Evolutionary conservation across 2,329 filamentous ascomycete species (phyloP).

Genomic region (Pyricularia sp.): DNA sequence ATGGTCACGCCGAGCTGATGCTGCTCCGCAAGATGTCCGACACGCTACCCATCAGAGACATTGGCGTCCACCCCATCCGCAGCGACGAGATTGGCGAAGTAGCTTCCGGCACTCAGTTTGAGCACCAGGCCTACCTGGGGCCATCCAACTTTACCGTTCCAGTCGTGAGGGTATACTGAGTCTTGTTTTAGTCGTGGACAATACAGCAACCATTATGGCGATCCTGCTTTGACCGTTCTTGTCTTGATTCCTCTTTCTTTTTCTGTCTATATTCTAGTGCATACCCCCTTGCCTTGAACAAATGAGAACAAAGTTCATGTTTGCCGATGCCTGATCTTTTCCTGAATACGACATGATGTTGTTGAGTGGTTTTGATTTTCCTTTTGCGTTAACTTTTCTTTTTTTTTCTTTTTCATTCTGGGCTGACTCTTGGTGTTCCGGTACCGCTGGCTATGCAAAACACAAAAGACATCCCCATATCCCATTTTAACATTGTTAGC

Average conservation of each 20-base stretch:
- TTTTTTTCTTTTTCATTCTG: too few relatives aligned
- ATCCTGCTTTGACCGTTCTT: neutral
- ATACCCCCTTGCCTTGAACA: too few relatives aligned
- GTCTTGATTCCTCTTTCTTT: too few relatives aligned
- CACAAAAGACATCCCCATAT: too few relatives aligned
- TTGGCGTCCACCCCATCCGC: neutral
- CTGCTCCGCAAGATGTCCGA: neutral
- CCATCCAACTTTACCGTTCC: neutral
- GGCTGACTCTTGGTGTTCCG: too few relatives aligned
- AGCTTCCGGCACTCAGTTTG: conserved; percentile 1
- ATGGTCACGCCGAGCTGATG: neutral
- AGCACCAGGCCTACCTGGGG: neutral
- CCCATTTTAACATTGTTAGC: neutral
- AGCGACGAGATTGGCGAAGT: neutral
- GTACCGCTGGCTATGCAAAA: too few relatives aligned
- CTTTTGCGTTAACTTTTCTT: too few relatives aligned
- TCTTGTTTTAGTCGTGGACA: neutral
- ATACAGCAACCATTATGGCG: neutral
- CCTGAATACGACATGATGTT: too few relatives aligned
- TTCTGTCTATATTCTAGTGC: too few relatives aligned
- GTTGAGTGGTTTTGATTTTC: too few relatives aligned
- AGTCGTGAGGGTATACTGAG: neutral
- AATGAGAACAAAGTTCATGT: too few relatives aligned
- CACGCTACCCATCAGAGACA: neutral
- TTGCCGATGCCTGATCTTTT: too few relatives aligned